A percentile compares a stretch with the other conserved stretches of the same genome.
These are phyloP conservation scores for Diaporthe sp. DNA, from an alignment of 2,329 filamentous ascomycete genomes.

Conservation along the genomic window DNA sequence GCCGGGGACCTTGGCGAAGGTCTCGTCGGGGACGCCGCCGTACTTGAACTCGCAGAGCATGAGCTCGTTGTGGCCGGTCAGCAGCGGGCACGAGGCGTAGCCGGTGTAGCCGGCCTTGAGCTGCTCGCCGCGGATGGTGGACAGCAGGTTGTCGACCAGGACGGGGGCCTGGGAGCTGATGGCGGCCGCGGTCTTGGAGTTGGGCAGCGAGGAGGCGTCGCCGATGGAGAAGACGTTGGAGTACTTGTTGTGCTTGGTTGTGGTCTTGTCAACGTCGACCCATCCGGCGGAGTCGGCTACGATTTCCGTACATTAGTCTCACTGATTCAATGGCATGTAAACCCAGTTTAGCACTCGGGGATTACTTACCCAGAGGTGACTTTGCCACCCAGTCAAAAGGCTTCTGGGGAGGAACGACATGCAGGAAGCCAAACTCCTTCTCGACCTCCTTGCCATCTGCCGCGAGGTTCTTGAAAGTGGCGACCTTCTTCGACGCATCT, in stretches of 20 bases:
- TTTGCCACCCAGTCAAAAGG: slow-evolving; percentile 43
- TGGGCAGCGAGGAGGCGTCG: slow-evolving; percentile 55
- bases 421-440: slow-evolving; percentile 52
- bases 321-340: slow-evolving; percentile 50
- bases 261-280: slow-evolving; percentile 45
- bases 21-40: slow-evolving; percentile 60
- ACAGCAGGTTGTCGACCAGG: slow-evolving; percentile 57
- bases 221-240: slow-evolving; percentile 57
- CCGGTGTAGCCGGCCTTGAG: slow-evolving; percentile 55
- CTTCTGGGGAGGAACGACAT: slow-evolving; percentile 51
- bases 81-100: slow-evolving; percentile 61
- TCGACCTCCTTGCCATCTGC: slow-evolving; percentile 49
- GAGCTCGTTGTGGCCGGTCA: slow-evolving; percentile 59
- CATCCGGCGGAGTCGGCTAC: slow-evolving; percentile 43
- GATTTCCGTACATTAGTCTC: not conserved
- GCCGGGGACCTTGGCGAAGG: slow-evolving; percentile 51
- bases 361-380: slow-evolving; percentile 48
- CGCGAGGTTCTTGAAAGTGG: slow-evolving; percentile 52
- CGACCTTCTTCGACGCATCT: slow-evolving; percentile 49
- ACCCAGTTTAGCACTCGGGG: not conserved
- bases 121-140: slow-evolving; percentile 52
- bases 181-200: slow-evolving; percentile 60
- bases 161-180: slow-evolving; percentile 60
- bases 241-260: slow-evolving; percentile 48
- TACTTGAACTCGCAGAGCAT: slow-evolving; percentile 64